Conservation (phyloP, 2,329 filamentous ascomycete species). For the Sphaerulina vaccinii region DNA sequence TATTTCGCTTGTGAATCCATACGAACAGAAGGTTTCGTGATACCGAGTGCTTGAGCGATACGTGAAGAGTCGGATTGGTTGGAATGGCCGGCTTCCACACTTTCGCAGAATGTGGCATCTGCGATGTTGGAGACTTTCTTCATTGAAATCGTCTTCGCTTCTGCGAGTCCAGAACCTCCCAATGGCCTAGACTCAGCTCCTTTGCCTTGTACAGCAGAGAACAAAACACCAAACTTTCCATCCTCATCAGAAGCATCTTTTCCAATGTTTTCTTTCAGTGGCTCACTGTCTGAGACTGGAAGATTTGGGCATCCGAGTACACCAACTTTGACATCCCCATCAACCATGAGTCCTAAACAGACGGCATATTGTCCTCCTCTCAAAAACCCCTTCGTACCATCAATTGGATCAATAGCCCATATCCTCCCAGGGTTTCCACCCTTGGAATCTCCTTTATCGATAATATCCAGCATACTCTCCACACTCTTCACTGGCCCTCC, state of each 20-base stretch:
- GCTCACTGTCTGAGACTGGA: conserved; percentile 75
- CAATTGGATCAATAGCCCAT: conserved; percentile 96
- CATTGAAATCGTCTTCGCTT: conserved; percentile 72
- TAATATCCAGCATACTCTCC: conserved; percentile 61
- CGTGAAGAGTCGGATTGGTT: conserved; percentile 82
- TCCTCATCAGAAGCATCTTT: conserved; percentile 70
- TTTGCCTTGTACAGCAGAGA: conserved; percentile 75
- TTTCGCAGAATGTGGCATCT: conserved; percentile 91
- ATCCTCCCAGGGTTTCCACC: conserved; percentile 75
- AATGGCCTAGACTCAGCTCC: conserved; percentile 81
- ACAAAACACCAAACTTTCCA: conserved; percentile 74
- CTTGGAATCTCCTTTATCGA: conserved; percentile 62
- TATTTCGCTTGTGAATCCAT: conserved; percentile 99
- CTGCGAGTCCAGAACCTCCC: conserved; percentile 51
- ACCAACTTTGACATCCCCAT: conserved; percentile 90
- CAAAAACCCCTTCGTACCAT: conserved; percentile 96
- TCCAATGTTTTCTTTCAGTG: conserved; percentile 70
- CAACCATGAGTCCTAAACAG: conserved; percentile 85
- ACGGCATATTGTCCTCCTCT: conserved; percentile 96
- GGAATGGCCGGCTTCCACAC: conserved; percentile 89
- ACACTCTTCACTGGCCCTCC: conserved; percentile 67
- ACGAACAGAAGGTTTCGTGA: conserved; percentile 83
- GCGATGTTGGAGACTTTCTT: conserved; percentile 70
- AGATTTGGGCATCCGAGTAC: conserved; percentile 95
- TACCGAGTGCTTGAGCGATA: conserved; percentile 81